Base-by-base conservation (phyloP, 805 yeast genomes). In the Yueomyces sinensis region DNA sequence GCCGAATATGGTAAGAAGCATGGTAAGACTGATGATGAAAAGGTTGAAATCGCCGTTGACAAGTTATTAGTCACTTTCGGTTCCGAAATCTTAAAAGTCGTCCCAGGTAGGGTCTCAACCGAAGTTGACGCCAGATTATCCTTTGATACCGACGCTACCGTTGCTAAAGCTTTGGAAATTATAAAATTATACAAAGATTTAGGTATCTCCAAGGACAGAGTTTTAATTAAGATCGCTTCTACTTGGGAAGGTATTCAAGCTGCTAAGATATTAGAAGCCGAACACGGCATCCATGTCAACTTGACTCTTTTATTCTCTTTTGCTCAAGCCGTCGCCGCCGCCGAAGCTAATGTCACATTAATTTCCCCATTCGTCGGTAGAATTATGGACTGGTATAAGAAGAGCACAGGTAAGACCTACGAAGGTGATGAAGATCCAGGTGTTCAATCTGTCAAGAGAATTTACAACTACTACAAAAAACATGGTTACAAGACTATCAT, bases 191-290 rank as follows among this genome's bases (percentile, higher is more conserved):
- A 91, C 75, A 70, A 84, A 68, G 67, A 74, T 39, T 70, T 72
- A 52, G 97, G 97, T 49, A 81, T 91, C 53, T 55, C 65, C 44
- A 86, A 84, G 70, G 95, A 87, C 45, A 75, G 97, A 63, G 73
- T 91, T 43, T 74, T 89, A 58, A 91, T 91, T 67, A 91, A 91
- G 74, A 74, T 91, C 47, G 98, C 98, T 42, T 81, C 97, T 41
- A 91, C 98, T 45, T 91, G 87, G 82, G 98, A 91, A 69, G 99
- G 99, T 72, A 91, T 91, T 62, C 95, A 83, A 65, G 99, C 98
- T 50, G 98, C 99, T 38, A 75, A 77, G 61, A 94, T 82, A 62
- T 74, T 91, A 61, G 98, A 91, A 72, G 63, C 77, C 46, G 76
- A 91, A 64, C 71, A 91, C 70, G 86, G 76, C 34, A 74, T 91